phyloP scores from a whole-genome alignment of 2,329 filamentous ascomycete genomes.

The Trichoderma koningiopsis region DNA sequence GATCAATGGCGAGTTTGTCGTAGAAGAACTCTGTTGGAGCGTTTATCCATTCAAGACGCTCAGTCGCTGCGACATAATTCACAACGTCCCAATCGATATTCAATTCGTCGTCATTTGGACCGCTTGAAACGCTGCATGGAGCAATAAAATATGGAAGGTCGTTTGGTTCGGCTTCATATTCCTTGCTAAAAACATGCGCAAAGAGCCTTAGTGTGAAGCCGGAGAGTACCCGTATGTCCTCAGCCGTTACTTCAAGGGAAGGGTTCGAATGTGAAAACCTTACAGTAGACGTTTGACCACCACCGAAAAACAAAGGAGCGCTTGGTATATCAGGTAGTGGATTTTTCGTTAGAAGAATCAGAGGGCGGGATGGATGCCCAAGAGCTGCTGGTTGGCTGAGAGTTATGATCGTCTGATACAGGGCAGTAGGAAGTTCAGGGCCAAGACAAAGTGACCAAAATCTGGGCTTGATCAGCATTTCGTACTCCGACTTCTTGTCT shows the following conservation, averaged over 20 bases:
- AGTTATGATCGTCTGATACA: constrained; percentile 65
- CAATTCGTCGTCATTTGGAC: not conserved
- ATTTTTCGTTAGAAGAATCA: constrained; percentile 72
- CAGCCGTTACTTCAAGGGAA: constrained; percentile 47
- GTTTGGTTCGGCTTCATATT: constrained; percentile 63
- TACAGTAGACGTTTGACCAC: constrained; percentile 61
- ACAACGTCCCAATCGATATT: constrained; percentile 66
- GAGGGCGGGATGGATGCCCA: constrained; percentile 59
- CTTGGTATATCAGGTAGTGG: constrained; percentile 64
- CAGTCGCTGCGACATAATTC: constrained; percentile 39
- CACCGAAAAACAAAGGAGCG: constrained; percentile 73
- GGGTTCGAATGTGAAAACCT: constrained; percentile 48
- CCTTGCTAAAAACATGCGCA: constrained; percentile 85
- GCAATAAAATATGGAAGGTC: constrained; percentile 84
- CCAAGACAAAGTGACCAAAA: constrained; percentile 62
- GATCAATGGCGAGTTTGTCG: constrained; percentile 59
- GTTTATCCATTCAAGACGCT: constrained; percentile 45
- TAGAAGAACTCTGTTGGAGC: constrained; percentile 52
- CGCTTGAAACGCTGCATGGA: constrained; percentile 47
- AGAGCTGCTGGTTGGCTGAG: constrained; percentile 60
- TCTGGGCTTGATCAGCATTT: constrained; percentile 76
- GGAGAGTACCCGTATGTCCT: constrained; percentile 59
- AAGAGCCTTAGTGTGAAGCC: constrained; percentile 77
- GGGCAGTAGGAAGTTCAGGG: constrained; percentile 44
- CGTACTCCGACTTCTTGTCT: constrained; percentile 73